phyloP scores from a whole-genome alignment of 2,329 filamentous ascomycete genomes.

The Pestalotiopsis fici region DNA sequence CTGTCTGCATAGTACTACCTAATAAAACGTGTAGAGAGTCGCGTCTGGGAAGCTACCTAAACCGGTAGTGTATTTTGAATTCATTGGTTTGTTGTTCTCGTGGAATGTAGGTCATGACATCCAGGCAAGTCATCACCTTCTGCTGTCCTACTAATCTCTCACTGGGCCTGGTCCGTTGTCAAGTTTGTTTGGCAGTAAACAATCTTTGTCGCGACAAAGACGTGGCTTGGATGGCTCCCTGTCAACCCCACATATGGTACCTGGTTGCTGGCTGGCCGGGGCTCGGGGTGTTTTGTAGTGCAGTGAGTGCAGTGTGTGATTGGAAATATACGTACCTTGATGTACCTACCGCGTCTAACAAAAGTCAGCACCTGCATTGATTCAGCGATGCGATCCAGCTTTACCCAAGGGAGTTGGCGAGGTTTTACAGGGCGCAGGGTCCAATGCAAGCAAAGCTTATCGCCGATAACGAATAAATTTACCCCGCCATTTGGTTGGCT shows the following conservation, averaged over 20 bases:
- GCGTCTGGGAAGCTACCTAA: neutral
- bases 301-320: no score
- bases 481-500: neutral
- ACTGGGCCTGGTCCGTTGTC: neutral
- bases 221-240: neutral
- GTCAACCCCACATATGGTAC: neutral
- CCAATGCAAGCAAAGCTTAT: neutral
- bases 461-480: neutral
- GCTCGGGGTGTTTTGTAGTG: neutral
- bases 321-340: no score
- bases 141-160: slow-evolving; percentile 1
- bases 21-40: neutral
- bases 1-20: no score
- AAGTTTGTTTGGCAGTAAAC: neutral
- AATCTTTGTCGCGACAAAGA: neutral
- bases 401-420: no score
- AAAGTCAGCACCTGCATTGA: neutral
- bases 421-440: neutral
- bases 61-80: neutral
- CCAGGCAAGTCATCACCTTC: neutral
- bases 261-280: neutral
- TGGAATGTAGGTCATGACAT: neutral
- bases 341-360: no score
- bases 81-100: neutral
- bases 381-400: neutral